Base-by-base conservation (phyloP, 495 filamentous ascomycete genomes). In the Chaetomium fimeti region DNA sequence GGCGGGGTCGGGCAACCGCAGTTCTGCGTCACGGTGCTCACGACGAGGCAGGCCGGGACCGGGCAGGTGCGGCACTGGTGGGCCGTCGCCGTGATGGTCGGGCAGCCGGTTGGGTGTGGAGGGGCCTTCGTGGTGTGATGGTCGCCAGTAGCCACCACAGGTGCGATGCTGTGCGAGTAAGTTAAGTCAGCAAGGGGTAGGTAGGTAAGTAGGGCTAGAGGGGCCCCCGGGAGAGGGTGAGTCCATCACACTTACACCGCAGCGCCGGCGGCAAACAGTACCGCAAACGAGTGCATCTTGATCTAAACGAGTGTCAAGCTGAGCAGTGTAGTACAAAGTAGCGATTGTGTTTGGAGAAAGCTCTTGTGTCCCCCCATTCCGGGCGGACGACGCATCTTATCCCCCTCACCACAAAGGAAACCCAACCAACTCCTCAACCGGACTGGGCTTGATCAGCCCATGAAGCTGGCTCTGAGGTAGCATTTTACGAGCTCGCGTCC, bases 1-100 rank as follows among this genome's bases (percentile, higher is more conserved):
- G 40, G 38, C n/a, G 16, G 6, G 13, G 54, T 47, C 1, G 67
- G 61, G 42, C 67, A 69, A 49, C 53, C 57, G 57, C 67, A 69
- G n/a, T 22, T 20, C 20, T 61, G 56, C 6, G 60, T 64, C 38
- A 64, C 20, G 1, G 67, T 66, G 43, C 40, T 61, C 11, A 63
- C 1, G 15, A 57, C 51, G 28, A 64, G 57, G 57, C 67, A 69
- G 51, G 25, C n/a, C 1, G 64, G 67, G 7, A 29, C 7, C 1
- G 32, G 18, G 61, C 67, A 69, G 40, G 67, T 66, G 28, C 22
- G 29, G 57, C 67, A 69, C 28, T 55, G 49, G n/a, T 61, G 16
- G n/a, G 49, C 36, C 0, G 67, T 69, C 4, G 60, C n/a, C 5
- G 51, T 69, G 49, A 69, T 20, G 29, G 67, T 69, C 1, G 67